A percentile compares a stretch with the other conserved stretches of the same genome.
Evolutionary conservation across 2,329 filamentous ascomycete genomes (phyloP).

Genomic region (Claviceps pazoutovae): DNA sequence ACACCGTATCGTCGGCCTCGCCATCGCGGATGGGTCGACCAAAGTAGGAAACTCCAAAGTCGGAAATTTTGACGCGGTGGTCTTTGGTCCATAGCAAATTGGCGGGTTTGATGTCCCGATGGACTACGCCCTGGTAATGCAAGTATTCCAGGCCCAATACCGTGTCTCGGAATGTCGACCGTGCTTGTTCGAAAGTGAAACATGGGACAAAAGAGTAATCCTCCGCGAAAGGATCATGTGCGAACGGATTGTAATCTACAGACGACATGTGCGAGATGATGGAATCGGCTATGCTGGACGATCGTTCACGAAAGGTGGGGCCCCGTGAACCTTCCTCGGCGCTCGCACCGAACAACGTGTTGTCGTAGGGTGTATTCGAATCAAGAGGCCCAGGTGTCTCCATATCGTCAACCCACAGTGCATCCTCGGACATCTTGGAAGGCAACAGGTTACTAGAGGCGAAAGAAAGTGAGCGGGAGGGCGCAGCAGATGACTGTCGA

Average conservation of each 20-base stretch:
- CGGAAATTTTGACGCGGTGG: slow-evolving; percentile 88
- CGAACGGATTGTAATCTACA: slow-evolving; percentile 41
- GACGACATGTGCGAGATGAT: slow-evolving; percentile 57
- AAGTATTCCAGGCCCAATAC: slow-evolving; percentile 88
- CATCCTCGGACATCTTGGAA: slow-evolving; percentile 21
- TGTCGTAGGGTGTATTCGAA: slow-evolving; percentile 48
- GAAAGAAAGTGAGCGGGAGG: slow-evolving; percentile 33
- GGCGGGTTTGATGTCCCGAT: slow-evolving; percentile 76
- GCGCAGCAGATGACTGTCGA: slow-evolving; percentile 29
- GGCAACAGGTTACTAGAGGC: slow-evolving; percentile 22
- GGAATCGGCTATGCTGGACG: slow-evolving; percentile 70
- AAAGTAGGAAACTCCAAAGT: slow-evolving; percentile 97
- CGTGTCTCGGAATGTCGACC: slow-evolving; percentile 80
- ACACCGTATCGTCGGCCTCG: slow-evolving; percentile 58
- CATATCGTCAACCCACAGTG: slow-evolving; percentile 35
- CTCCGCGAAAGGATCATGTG: slow-evolving; percentile 59
- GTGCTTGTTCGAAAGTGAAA: slow-evolving; percentile 72
- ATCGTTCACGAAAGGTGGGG: slow-evolving; percentile 44
- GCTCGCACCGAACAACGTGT: slow-evolving; percentile 65
- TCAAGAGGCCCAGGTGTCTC: slow-evolving; percentile 38
- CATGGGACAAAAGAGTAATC: slow-evolving; percentile 90
- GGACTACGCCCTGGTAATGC: slow-evolving; percentile 73
- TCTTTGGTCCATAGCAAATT: slow-evolving; percentile 81
- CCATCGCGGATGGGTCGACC: slow-evolving; percentile 75
- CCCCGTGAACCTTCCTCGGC: slow-evolving; percentile 44